These are phyloP conservation scores for Allomyces arbusculus DNA, from an alignment of 192 early-diverging fungal genomes.

Conservation along the genomic window DNA sequence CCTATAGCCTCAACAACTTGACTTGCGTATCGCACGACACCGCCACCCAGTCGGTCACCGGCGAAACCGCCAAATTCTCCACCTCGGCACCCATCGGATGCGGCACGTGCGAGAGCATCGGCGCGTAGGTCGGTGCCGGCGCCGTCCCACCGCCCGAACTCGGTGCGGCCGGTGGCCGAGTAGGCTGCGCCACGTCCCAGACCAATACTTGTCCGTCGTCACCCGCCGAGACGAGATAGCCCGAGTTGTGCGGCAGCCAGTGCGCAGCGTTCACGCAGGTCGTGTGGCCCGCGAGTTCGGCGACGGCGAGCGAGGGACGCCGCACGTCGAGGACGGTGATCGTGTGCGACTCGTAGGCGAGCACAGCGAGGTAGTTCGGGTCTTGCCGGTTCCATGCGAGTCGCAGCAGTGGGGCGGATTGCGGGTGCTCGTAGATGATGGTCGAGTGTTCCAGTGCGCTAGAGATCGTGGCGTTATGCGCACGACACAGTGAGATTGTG, in stretches of 20 bases:
- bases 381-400: constrained; percentile 79
- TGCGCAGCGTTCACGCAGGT: constrained; percentile 58
- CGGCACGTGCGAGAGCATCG: neutral
- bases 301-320: constrained; percentile 65
- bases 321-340: constrained; percentile 83
- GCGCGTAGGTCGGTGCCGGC: neutral
- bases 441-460: constrained; percentile 91
- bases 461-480: neutral
- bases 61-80: neutral
- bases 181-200: constrained; percentile 48
- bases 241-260: constrained; percentile 68
- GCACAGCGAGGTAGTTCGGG: constrained; percentile 76
- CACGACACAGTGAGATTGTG: neutral
- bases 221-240: constrained; percentile 68
- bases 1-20: neutral
- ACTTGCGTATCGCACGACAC: neutral
- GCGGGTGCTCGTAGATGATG: constrained; percentile 73
- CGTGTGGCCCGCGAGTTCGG: constrained; percentile 59
- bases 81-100: neutral
- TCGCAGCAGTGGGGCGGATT: constrained; percentile 43
- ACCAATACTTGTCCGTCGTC: constrained; percentile 79
- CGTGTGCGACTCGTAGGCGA: constrained; percentile 60
- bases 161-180: neutral
- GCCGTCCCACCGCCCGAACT: neutral
- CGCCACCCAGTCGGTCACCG: neutral